Evolutionary conservation across 2,329 filamentous ascomycete genomes (phyloP).

Genomic region (Alternaria sp.): DNA sequence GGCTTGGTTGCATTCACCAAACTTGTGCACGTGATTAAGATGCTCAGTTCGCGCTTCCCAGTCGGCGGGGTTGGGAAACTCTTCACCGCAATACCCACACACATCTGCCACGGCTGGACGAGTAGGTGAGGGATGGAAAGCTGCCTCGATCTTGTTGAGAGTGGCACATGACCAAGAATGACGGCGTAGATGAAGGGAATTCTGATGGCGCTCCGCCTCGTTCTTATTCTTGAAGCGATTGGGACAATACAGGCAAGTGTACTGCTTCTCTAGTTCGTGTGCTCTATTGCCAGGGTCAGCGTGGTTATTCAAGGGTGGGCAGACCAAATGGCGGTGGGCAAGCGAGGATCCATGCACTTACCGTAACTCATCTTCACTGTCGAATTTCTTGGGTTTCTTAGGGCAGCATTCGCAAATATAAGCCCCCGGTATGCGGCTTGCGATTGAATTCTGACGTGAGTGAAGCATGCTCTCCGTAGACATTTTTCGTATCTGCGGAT

Average conservation of each 20-base stretch:
- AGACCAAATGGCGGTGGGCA: constrained; percentile 34
- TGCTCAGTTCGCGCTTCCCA: constrained; percentile 89
- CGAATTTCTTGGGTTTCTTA: constrained; percentile 96
- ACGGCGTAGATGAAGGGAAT: constrained; percentile 87
- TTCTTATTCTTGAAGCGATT: constrained; percentile 99
- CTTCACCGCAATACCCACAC: constrained; percentile 94
- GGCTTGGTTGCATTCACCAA: constrained; percentile 94
- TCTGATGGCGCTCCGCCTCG: constrained; percentile 94
- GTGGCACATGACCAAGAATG: constrained; percentile 98
- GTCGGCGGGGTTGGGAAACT: constrained; percentile 85
- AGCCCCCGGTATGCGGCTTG: constrained; percentile 61
- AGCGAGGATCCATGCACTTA: constrained; percentile 57
- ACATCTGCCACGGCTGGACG: constrained; percentile 70
- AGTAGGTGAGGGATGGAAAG: constrained; percentile 81
- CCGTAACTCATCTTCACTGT: constrained; percentile 82
- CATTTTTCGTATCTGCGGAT: constrained; percentile 54
- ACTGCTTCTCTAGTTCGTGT: constrained; percentile 95
- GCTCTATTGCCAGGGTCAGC: constrained; percentile 60
- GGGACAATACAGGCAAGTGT: constrained; percentile 88
- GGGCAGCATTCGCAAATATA: constrained; percentile 93
- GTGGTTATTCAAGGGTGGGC: constrained; percentile 15
- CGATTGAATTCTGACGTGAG: constrained; percentile 57
- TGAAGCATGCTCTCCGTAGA: constrained; percentile 53
- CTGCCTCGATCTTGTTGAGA: constrained; percentile 73
- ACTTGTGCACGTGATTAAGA: constrained; percentile 91